Conservation (phyloP, 108 stramenopile species). For the Licmophora abbreviata region DNA sequence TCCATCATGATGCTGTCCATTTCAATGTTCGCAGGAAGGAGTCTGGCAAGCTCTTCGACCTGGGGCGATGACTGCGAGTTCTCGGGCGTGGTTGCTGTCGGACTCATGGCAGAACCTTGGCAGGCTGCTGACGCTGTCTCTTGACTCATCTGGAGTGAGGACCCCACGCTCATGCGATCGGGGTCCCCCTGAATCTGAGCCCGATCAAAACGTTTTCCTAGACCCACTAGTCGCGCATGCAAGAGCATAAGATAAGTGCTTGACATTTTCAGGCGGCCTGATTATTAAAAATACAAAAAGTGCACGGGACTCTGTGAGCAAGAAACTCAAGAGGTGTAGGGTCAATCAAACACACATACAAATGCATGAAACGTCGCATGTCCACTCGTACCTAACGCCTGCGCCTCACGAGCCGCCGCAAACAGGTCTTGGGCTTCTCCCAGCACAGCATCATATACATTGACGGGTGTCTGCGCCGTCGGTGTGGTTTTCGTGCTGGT, state of each 20-base stretch:
- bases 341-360: no score
- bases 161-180: background rate
- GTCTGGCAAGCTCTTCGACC: constrained; percentile 6
- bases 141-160: background rate
- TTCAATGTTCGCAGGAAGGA: constrained; percentile 40
- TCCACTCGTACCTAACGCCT: constrained; percentile 64
- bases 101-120: background rate
- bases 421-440: constrained; percentile 67
- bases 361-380: no score
- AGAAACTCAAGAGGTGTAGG: no score
- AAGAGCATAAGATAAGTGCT: constrained; percentile 58
- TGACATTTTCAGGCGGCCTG: constrained; percentile 59
- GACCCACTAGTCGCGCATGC: constrained; percentile 70
- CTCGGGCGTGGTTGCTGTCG: constrained; percentile 7
- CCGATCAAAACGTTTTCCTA: constrained; percentile 78
- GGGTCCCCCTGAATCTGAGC: constrained; percentile 3
- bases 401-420: constrained; percentile 65
- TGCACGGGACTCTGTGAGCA: no score
- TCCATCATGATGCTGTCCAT: constrained; percentile 68
- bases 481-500: constrained; percentile 36
- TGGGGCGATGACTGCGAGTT: constrained; percentile 15
- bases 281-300: no score
- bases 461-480: constrained; percentile 17
- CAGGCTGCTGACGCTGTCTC: background rate
- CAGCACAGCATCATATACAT: constrained; percentile 64